A percentile compares a stretch with the other conserved stretches of the same genome.
phyloP scores from a whole-genome alignment of 202 grass and related monocot species.

The Schoenoplectus triqueter region DNA sequence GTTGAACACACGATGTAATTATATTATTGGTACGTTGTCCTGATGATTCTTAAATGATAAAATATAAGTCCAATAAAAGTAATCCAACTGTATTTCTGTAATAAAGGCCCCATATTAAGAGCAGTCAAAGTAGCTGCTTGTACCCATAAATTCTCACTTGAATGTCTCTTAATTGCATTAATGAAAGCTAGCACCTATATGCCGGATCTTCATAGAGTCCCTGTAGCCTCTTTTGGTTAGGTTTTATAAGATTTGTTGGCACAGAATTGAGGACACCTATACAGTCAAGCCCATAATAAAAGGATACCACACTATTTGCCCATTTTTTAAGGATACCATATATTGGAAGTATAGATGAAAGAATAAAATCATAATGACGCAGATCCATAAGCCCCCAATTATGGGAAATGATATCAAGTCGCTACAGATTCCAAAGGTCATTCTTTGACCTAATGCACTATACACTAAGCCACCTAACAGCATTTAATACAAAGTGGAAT shows the following conservation, averaged over 20 bases:
- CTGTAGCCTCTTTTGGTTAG: neutral
- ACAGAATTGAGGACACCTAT: conserved; percentile 38
- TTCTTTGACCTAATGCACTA: conserved; percentile 38
- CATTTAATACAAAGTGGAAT: conserved; percentile 32
- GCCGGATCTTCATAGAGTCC: neutral
- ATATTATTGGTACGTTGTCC: neutral
- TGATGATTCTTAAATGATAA: neutral
- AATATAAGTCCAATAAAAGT: neutral
- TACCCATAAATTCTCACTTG: conserved; percentile 23
- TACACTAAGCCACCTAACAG: conserved; percentile 41
- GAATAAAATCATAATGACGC: conserved; percentile 24
- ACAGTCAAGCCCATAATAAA: conserved; percentile 32
- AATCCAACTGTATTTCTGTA: neutral
- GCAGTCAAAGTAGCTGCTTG: conserved; percentile 25
- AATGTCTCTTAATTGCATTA: conserved; percentile 33
- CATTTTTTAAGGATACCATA: conserved; percentile 25
- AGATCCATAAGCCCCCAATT: conserved; percentile 23
- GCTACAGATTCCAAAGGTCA: conserved; percentile 31
- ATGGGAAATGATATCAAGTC: conserved; percentile 23
- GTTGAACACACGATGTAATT: neutral
- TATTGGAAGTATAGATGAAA: conserved; percentile 27
- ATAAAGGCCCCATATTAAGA: conserved; percentile 23
- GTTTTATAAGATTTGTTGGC: conserved; percentile 19
- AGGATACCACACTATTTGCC: conserved; percentile 26
- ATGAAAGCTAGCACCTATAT: neutral